A percentile compares a stretch with the other conserved stretches of the same genome.
Conservation (phyloP, 164 flowering plant genomes). For the Nelumbo lutea region DNA sequence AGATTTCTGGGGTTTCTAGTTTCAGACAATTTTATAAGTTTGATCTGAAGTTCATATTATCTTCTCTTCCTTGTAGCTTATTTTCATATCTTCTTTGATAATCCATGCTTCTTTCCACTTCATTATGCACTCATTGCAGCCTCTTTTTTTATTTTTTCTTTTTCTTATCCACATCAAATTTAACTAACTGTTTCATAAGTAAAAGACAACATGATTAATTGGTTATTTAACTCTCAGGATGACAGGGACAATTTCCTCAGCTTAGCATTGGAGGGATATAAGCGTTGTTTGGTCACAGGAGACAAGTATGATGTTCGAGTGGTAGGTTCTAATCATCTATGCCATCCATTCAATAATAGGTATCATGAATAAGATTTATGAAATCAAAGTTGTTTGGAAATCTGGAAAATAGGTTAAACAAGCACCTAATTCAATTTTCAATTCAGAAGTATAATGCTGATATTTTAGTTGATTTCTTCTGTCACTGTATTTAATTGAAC, state of each 20-base stretch:
- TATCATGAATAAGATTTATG: neutral
- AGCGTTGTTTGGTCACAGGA: constrained; percentile 76
- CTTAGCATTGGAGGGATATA: constrained; percentile 85
- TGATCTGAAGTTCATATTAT: too few relatives aligned
- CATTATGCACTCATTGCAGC: neutral
- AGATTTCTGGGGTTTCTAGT: too few relatives aligned
- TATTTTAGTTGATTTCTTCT: too few relatives aligned
- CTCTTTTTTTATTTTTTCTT: constrained; percentile 2
- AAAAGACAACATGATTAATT: neutral
- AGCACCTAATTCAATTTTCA: too few relatives aligned
- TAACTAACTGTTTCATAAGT: neutral
- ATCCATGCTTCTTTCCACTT: neutral
- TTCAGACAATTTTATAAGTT: too few relatives aligned
- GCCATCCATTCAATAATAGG: neutral
- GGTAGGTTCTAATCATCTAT: constrained; percentile 43
- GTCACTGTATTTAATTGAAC: neutral
- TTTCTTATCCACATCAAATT: neutral
- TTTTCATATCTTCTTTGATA: neutral
- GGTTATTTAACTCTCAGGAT: constrained; percentile 45
- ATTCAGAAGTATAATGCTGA: too few relatives aligned
- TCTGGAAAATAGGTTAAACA: too few relatives aligned
- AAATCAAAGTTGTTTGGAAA: too few relatives aligned
- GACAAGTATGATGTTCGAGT: constrained; percentile 89
- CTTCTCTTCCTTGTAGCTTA: neutral
- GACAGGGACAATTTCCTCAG: constrained; percentile 84